Percentiles rank a stretch among this genome's conserved stretches.
Conservation (phyloP, 2,329 filamentous ascomycete species). For the Huntiella decipiens region DNA sequence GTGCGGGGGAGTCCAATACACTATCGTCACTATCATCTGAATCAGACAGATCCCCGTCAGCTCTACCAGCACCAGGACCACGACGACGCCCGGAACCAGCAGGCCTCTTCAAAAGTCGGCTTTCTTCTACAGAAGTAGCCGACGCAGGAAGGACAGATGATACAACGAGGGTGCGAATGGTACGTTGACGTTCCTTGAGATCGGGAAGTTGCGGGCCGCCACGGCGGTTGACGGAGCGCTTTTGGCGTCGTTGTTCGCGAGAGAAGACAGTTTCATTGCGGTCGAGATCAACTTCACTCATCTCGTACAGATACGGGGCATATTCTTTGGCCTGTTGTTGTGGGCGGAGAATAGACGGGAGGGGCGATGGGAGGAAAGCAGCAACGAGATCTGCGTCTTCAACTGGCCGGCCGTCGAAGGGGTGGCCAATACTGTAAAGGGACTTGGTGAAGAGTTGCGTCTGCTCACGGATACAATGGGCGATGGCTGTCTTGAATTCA, state of each 20-base stretch:
- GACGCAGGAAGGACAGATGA: conserved; percentile 84
- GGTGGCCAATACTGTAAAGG: conserved; percentile 79
- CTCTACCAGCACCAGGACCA: conserved; percentile 23
- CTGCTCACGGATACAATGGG: conserved; percentile 93
- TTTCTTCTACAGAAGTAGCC: conserved; percentile 61
- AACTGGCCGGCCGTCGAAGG: conserved; percentile 82
- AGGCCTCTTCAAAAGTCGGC: conserved; percentile 66
- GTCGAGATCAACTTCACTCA: conserved; percentile 78
- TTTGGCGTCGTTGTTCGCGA: conserved; percentile 82
- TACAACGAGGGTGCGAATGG: conserved; percentile 78
- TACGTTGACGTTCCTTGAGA: conserved; percentile 82
- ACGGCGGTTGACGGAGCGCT: conserved; percentile 81
- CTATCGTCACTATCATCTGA: conserved; percentile 87
- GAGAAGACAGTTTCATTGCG: conserved; percentile 83
- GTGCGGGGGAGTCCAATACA: conserved; percentile 64
- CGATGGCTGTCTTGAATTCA: conserved; percentile 93
- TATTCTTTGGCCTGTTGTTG: conserved; percentile 89
- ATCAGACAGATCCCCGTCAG: conserved; percentile 59
- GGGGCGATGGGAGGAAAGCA: conserved; percentile 69
- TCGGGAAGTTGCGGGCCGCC: conserved; percentile 90
- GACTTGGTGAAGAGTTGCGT: conserved; percentile 85
- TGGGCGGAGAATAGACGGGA: conserved; percentile 68
- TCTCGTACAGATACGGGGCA: conserved; percentile 80
- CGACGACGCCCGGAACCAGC: conserved; percentile 33
- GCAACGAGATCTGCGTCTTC: conserved; percentile 79